Conservation (phyloP, 768 basidiomycete species). For the Lactarius vividus region DNA sequence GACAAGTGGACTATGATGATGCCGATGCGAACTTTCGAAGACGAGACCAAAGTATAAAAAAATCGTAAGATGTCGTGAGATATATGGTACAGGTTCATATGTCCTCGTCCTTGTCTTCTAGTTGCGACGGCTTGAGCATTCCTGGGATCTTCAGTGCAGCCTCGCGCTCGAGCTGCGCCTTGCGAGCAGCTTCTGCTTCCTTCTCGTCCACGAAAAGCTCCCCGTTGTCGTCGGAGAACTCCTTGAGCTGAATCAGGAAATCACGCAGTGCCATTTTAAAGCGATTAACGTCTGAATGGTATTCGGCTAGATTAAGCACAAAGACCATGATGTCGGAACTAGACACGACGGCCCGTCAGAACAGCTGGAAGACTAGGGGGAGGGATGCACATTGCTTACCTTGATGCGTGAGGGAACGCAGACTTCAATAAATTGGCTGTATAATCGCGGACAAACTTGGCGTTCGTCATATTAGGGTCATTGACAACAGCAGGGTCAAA, state of each 20-base stretch:
- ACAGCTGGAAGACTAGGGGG: conserved; percentile 3
- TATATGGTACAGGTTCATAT: conserved; percentile 42
- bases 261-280: conserved; percentile 96
- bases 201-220: conserved; percentile 95
- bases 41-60: conserved; percentile 20
- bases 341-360: conserved; percentile 16
- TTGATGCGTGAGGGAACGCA: conserved; percentile 91
- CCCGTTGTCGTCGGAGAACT: conserved; percentile 92
- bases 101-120: conserved; percentile 93
- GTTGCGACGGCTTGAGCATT: conserved; percentile 91
- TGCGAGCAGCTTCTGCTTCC: conserved; percentile 76
- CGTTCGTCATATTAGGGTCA: conserved; percentile 72
- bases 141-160: conserved; percentile 95
- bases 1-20: conserved; percentile 21
- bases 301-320: conserved; percentile 62
- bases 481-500: conserved; percentile 74
- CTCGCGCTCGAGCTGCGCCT: conserved; percentile 81
- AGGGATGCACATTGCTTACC: conserved; percentile 47
- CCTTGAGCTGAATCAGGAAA: conserved; percentile 97
- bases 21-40: conserved; percentile 15
- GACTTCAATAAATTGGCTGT: conserved; percentile 79
- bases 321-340: conserved; percentile 75
- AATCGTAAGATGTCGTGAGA: conserved; percentile 24
- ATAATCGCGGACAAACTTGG: conserved; percentile 79
- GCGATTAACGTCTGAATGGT: conserved; percentile 75